Evolutionary conservation across 148 eudicot genomes (phyloP).

Genomic region (Selenicereus undatus): DNA sequence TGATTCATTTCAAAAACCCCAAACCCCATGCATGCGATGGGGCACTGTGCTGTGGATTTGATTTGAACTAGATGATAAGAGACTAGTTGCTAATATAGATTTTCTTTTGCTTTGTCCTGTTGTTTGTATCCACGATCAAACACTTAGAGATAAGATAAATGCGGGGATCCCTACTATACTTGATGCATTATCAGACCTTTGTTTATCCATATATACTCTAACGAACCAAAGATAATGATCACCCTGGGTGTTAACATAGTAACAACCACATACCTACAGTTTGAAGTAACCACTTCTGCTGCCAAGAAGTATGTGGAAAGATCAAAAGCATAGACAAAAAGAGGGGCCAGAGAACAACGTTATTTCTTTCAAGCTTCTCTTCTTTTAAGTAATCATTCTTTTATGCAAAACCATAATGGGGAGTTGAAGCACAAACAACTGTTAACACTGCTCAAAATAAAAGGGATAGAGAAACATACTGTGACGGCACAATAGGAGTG

Average conservation of each 20-base stretch:
- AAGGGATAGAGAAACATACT: not conserved
- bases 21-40: not conserved
- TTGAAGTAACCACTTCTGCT: no score
- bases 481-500: constrained; percentile 80
- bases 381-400: not conserved
- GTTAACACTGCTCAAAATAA: not conserved
- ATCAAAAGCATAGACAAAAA: not conserved
- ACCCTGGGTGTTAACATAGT: not conserved
- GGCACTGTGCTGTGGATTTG: not conserved
- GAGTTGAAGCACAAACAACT: not conserved
- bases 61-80: not conserved
- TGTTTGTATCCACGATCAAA: not conserved
- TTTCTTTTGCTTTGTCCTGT: not conserved
- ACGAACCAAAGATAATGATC: not conserved
- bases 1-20: not conserved
- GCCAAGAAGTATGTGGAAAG: not conserved
- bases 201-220: not conserved
- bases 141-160: not conserved
- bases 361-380: not conserved
- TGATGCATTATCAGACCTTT: not conserved
- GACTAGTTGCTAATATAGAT: not conserved
- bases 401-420: not conserved
- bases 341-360: not conserved
- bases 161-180: not conserved
- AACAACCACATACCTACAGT: not conserved